Conservation (phyloP, 441 rosid species). For the Populus hybrid region DNA sequence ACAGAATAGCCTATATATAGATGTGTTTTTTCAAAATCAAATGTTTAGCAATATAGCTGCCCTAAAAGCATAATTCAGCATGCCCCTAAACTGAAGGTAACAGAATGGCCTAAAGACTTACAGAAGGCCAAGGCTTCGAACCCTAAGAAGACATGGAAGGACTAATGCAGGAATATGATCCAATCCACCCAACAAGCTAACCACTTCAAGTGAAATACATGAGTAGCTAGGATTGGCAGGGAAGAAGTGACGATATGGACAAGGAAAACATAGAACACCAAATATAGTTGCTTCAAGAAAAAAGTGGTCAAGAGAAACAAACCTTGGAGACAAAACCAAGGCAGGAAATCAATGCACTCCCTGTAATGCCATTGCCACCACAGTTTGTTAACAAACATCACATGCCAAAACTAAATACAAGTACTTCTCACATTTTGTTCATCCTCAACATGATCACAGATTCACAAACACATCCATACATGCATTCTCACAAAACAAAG, state of each 20-base stretch:
- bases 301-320: background rate
- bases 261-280: background rate
- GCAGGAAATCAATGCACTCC: slow-evolving; percentile 2
- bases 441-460: too few relatives aligned
- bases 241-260: background rate
- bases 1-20: background rate
- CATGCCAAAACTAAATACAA: background rate
- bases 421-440: background rate
- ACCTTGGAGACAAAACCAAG: background rate
- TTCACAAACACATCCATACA: too few relatives aligned
- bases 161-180: background rate
- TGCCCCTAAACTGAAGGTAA: background rate
- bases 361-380: slow-evolving; percentile 6
- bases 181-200: background rate
- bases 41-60: background rate
- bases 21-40: background rate
- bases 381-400: background rate
- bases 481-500: too few relatives aligned
- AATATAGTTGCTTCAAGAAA: background rate
- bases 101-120: background rate
- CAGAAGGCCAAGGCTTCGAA: too few relatives aligned
- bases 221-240: background rate
- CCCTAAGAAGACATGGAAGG: background rate
- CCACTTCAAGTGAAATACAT: background rate
- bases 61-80: background rate